Evolutionary conservation across 1,284 basidiomycete genomes (phyloP), one percentile per base, ranked within the genome.

Genomic region (Ceratorhiza oryzae-sativae): DNA sequence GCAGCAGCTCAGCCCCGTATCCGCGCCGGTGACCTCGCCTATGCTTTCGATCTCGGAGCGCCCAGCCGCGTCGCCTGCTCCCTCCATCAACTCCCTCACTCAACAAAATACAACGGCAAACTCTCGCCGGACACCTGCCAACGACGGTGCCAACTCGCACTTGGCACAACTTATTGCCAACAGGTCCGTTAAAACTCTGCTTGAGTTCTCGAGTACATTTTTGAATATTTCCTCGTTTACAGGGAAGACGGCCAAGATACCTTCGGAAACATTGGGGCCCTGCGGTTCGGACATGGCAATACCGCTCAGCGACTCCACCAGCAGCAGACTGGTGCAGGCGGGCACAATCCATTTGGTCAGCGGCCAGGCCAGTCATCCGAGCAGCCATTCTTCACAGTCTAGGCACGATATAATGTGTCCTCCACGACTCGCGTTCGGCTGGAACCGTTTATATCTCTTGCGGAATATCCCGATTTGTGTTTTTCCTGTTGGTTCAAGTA

Each of bases 161-260:
- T 86, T 98, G 70, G 94, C 94, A 3, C 84, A 81, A 72, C 80
- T 97, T 76, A 87, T 97, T 74, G 95, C 93, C 6, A 91, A 92
- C 76, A 84, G 90, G 68, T 78, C 46, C 30, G 77, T 72, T 15
- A 25, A 18, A 39, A 27, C 62, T 41, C 48, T 13, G 13, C 67
- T 32, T 8, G 51, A 53, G 20, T 65, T 13, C 27, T 0, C 23
- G 27, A 20, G 6, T 34, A 59, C 5, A 9, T 12, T 30, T 20
- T 25, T 30, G 39, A 49, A 12, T 30, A 36, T 34, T 56, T 51
- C 12, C 39, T 68, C 34, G 8, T 18, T 34, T 25, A 23, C 36
- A 76, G 83, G 71, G 94, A 94, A 71, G 94, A 94, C 76, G 95
- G 96, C 0, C 83, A 91, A 79, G 95, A 98, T 82, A 96, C 95